Conservation (phyloP, 1,284 basidiomycete species). For the Termitomyces sp. region DNA sequence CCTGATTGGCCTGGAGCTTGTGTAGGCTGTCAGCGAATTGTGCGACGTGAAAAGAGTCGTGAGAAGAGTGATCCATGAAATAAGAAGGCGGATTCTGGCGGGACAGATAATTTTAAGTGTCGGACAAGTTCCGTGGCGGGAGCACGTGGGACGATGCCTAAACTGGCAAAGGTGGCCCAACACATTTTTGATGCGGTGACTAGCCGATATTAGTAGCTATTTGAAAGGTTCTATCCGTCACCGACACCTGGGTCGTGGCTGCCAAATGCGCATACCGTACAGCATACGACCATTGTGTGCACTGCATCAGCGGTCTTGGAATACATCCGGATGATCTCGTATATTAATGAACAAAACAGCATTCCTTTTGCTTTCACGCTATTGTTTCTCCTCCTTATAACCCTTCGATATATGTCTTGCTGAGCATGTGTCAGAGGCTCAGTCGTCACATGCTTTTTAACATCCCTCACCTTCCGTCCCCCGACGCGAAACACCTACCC, state of each 20-base stretch:
- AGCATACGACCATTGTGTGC: constrained; percentile 26
- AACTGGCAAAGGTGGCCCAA: constrained; percentile 14
- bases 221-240: constrained; percentile 26
- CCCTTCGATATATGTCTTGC: constrained; percentile 26
- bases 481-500: constrained; percentile 18
- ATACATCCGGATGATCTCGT: constrained; percentile 36
- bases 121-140: constrained; percentile 11
- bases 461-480: constrained; percentile 25
- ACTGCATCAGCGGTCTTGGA: constrained; percentile 38
- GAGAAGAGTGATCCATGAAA: constrained; percentile 13
- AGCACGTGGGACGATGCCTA: constrained; percentile 13
- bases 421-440: constrained; percentile 31
- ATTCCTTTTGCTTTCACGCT: constrained; percentile 14
- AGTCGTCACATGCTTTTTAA: constrained; percentile 30
- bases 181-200: constrained; percentile 13
- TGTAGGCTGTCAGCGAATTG: constrained; percentile 28
- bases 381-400: constrained; percentile 22
- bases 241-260: constrained; percentile 32
- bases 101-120: constrained; percentile 12
- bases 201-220: constrained; percentile 25
- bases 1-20: constrained; percentile 26
- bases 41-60: constrained; percentile 23
- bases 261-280: constrained; percentile 38
- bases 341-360: constrained; percentile 29
- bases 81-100: not conserved